Conservation (phyloP, 768 basidiomycete species). For the Pleurotus ostreatus region DNA sequence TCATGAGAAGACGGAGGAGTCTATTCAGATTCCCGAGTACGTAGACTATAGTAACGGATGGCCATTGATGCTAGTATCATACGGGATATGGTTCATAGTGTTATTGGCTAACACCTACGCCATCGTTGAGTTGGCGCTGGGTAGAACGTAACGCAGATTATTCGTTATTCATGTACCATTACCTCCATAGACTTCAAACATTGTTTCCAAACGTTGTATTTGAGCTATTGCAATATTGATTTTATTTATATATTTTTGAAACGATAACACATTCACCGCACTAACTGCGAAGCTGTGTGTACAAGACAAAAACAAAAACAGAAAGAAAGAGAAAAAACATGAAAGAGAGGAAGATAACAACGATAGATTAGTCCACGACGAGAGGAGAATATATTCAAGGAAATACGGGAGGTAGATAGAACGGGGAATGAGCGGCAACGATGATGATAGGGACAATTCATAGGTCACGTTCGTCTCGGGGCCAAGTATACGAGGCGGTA, state of each 20-base stretch:
- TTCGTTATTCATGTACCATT: not conserved
- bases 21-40: constrained; percentile 14
- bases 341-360: constrained; percentile 20
- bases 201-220: not conserved
- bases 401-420: not conserved
- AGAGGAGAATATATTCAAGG: not conserved
- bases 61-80: constrained; percentile 36
- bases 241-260: not conserved
- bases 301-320: constrained; percentile 13
- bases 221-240: too few relatives aligned
- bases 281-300: not conserved
- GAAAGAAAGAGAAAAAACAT: constrained; percentile 30
- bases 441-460: not conserved
- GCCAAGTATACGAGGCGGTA: constrained; percentile 55
- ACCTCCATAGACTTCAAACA: not conserved
- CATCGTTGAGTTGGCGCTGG: constrained; percentile 38
- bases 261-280: not conserved
- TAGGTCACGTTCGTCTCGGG: constrained; percentile 63
- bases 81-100: constrained; percentile 42
- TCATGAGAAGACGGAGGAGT: constrained; percentile 9
- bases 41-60: constrained; percentile 39
- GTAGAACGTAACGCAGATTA: constrained; percentile 10
- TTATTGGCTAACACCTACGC: constrained; percentile 51
- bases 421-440: not conserved
- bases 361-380: not conserved